These are phyloP conservation scores for Ophiostoma perfectum DNA, from an alignment of 2,329 filamentous ascomycete species.

Conservation along the genomic window DNA sequence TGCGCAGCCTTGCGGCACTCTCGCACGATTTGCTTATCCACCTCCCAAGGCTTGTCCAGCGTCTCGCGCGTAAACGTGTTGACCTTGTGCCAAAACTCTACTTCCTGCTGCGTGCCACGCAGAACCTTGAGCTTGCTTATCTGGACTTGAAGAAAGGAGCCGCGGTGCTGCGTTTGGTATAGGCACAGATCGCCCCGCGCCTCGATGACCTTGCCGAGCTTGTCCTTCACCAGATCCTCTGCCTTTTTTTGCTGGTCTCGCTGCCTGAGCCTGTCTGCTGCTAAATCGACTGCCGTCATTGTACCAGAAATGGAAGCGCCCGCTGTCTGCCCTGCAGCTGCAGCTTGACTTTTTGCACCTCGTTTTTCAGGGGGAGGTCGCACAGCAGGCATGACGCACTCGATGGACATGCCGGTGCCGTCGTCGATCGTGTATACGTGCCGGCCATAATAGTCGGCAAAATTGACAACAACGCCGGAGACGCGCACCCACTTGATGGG, in stretches of 20 bases:
- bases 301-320: too few relatives aligned
- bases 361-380: neutral
- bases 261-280: neutral
- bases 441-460: constrained; percentile 46
- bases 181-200: constrained; percentile 49
- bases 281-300: neutral
- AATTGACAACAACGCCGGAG: constrained; percentile 62
- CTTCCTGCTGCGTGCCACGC: constrained; percentile 50
- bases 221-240: neutral
- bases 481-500: constrained; percentile 71
- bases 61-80: constrained; percentile 46
- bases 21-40: constrained; percentile 45
- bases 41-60: constrained; percentile 50
- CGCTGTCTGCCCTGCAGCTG: too few relatives aligned
- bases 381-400: constrained; percentile 36
- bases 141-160: constrained; percentile 40
- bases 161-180: constrained; percentile 40
- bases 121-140: constrained; percentile 47
- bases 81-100: constrained; percentile 55
- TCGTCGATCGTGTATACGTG: constrained; percentile 59
- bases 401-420: constrained; percentile 56
- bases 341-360: neutral
- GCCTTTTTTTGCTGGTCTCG: neutral
- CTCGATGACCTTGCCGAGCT: constrained; percentile 48
- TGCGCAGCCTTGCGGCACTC: constrained; percentile 46